Conservation (phyloP, 2,329 filamentous ascomycete species). For the Sporothrix humicola region DNA sequence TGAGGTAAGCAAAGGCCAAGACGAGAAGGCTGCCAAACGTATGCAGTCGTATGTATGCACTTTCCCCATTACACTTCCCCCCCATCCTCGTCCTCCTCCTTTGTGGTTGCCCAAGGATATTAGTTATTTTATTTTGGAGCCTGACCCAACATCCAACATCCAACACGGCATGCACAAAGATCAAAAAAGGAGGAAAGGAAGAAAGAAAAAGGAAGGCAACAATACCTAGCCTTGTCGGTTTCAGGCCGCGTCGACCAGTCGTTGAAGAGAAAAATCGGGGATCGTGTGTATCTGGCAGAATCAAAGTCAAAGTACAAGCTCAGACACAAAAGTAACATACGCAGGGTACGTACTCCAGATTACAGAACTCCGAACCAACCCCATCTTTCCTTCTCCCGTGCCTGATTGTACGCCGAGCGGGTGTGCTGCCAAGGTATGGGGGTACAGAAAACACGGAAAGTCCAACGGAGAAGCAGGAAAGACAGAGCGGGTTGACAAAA, state of each 20-base stretch:
- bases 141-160: not conserved
- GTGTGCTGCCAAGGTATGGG: constrained; percentile 6
- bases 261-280: not conserved
- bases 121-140: not conserved
- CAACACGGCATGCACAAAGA: no score
- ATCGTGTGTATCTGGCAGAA: no score
- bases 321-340: no score
- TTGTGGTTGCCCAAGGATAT: constrained; percentile 2
- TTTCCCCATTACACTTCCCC: no score
- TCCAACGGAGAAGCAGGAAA: not conserved
- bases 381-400: not conserved
- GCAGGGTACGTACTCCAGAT: no score
- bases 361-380: not conserved
- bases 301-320: no score
- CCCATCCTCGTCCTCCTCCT: no score
- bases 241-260: not conserved
- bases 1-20: no score
- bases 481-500: not conserved
- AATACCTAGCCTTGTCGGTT: constrained; percentile 6
- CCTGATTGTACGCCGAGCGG: constrained; percentile 6
- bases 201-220: not conserved
- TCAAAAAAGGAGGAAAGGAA: no score
- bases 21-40: no score
- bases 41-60: no score
- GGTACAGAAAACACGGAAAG: not conserved